Percentiles rank a stretch among this genome's conserved stretches.
phyloP scores from a whole-genome alignment of 2,329 filamentous ascomycete species.

The Trichoderma asperellum region DNA sequence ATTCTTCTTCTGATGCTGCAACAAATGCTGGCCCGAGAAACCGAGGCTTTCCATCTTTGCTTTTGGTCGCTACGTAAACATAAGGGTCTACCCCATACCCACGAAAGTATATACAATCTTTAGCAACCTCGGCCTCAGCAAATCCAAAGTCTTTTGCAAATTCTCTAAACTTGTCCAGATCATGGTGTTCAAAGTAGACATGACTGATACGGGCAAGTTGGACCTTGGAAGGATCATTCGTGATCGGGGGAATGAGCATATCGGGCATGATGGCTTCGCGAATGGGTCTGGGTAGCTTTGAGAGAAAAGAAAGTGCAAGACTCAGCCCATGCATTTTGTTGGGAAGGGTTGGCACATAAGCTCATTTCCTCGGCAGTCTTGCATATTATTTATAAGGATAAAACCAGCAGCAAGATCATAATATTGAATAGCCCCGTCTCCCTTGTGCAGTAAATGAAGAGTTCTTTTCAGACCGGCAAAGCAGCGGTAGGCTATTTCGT shows the following conservation, averaged over 20 bases:
- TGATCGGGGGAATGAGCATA: slow-evolving; percentile 17
- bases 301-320: not conserved
- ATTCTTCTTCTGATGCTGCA: slow-evolving; percentile 36
- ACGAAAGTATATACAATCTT: slow-evolving; percentile 50
- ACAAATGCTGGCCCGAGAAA: slow-evolving; percentile 39
- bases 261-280: slow-evolving; percentile 23
- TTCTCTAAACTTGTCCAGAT: slow-evolving; percentile 34
- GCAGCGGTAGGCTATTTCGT: too few species aligned
- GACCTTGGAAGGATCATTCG: slow-evolving; percentile 15
- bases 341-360: too few species aligned
- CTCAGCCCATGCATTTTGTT: too few species aligned
- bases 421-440: too few species aligned
- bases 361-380: too few species aligned
- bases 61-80: slow-evolving; percentile 47
- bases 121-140: slow-evolving; percentile 30
- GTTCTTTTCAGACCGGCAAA: too few species aligned
- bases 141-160: slow-evolving; percentile 40
- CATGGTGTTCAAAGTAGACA: slow-evolving; percentile 32
- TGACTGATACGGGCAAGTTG: not conserved
- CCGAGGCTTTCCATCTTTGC: slow-evolving; percentile 24
- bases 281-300: slow-evolving; percentile 10
- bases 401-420: too few species aligned
- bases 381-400: too few species aligned
- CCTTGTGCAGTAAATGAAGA: too few species aligned
- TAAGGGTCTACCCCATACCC: slow-evolving; percentile 57